phyloP scores from a whole-genome alignment of 768 basidiomycete species.

The Amyloporia xantha region DNA sequence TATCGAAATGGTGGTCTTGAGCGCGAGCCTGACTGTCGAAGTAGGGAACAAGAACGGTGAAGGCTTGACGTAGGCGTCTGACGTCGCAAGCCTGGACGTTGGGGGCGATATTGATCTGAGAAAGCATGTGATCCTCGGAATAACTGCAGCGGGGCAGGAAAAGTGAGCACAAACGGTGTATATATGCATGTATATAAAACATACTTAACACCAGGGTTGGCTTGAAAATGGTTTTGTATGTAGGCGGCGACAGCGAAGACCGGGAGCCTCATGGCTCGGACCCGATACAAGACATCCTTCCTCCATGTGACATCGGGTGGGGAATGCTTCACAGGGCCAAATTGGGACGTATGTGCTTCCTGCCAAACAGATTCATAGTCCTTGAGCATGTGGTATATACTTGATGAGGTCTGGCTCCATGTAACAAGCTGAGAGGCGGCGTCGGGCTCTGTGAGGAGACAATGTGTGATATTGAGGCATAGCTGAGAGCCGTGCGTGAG shows the following conservation, averaged over 20 bases:
- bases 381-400: background rate
- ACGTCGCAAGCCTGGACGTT: background rate
- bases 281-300: background rate
- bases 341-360: background rate
- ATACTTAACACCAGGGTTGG: background rate
- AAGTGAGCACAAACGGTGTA: background rate
- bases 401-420: background rate
- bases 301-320: background rate
- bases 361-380: background rate
- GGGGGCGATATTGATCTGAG: background rate
- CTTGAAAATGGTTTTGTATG: background rate
- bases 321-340: background rate
- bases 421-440: background rate
- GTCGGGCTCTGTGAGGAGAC: background rate
- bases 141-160: background rate
- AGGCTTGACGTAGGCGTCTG: background rate
- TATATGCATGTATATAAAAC: background rate
- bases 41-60: background rate
- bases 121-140: background rate
- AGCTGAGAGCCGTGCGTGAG: too few species aligned
- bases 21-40: background rate
- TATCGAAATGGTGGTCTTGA: background rate
- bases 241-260: background rate
- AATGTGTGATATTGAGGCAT: too few species aligned
- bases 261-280: background rate